Evolutionary conservation across 345 rosid species (phyloP).

Genomic region (Garcia nutans): DNA sequence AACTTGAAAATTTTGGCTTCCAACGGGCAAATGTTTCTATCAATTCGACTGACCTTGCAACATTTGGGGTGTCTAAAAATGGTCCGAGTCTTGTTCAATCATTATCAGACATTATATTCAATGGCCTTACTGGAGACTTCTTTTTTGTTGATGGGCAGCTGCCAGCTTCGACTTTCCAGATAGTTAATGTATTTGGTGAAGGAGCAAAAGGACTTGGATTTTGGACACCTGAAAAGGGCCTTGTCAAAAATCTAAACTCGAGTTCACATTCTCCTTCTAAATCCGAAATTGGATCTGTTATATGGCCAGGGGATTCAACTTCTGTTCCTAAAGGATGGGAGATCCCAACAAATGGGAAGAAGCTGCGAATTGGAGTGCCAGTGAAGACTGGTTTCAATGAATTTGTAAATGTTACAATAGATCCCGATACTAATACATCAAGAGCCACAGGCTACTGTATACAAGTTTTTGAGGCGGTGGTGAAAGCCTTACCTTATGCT

Average conservation of each 20-base stretch:
- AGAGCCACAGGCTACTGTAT: conserved; percentile 66
- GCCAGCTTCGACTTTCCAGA: conserved; percentile 26
- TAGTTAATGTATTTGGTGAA: conserved; percentile 38
- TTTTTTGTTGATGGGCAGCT: conserved; percentile 35
- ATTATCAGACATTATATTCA: conserved; percentile 25
- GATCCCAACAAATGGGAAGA: conserved; percentile 35
- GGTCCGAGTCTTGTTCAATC: conserved; percentile 27
- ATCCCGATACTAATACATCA: conserved; percentile 23
- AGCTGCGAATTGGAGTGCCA: conserved; percentile 45
- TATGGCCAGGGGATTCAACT: conserved; percentile 51
- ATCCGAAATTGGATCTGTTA: conserved; percentile 12
- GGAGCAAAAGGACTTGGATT: conserved; percentile 29
- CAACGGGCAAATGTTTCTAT: conserved; percentile 5
- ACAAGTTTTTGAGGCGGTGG: conserved; percentile 65
- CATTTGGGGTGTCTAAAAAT: conserved; percentile 19
- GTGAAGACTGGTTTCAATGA: conserved; percentile 26
- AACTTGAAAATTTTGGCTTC: conserved; percentile 5
- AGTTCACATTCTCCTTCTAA: neutral
- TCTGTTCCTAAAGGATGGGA: conserved; percentile 38
- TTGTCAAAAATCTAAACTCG: neutral
- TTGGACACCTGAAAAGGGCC: conserved; percentile 32
- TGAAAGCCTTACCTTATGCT: conserved; percentile 72
- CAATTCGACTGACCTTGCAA: conserved; percentile 7
- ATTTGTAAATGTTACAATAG: conserved; percentile 23
- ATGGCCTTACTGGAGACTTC: conserved; percentile 40